Percentiles rank a stretch among this genome's conserved stretches.
These are phyloP conservation scores for Phytophthora macrochlamydospora DNA, from an alignment of 352 stramenopile species.

Conservation along the genomic window DNA sequence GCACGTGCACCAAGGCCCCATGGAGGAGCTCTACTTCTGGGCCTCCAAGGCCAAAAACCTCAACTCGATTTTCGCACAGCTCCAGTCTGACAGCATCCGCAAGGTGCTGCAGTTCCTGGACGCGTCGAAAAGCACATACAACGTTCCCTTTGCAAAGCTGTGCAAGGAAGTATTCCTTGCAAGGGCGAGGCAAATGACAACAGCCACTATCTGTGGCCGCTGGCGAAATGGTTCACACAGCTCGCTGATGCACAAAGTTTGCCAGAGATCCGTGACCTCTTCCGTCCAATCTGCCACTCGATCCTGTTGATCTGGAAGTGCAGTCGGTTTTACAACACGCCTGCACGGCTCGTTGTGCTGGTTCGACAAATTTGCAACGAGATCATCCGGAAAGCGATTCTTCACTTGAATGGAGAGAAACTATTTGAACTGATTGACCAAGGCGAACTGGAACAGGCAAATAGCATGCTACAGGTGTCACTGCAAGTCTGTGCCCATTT, in stretches of 20 bases:
- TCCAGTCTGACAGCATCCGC: slow-evolving; percentile 87
- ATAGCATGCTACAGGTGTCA: slow-evolving; percentile 70
- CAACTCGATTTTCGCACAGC: slow-evolving; percentile 91
- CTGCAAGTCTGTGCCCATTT: slow-evolving; percentile 89
- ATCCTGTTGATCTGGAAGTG: slow-evolving; percentile 92
- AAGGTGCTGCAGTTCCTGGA: slow-evolving; percentile 91
- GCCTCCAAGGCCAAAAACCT: slow-evolving; percentile 81
- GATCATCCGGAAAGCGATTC: slow-evolving; percentile 78
- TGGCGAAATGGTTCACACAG: slow-evolving; percentile 68
- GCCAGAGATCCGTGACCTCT: slow-evolving; percentile 67
- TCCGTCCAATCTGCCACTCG: slow-evolving; percentile 87
- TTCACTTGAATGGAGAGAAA: slow-evolving; percentile 72
- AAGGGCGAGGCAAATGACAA: slow-evolving; percentile 90
- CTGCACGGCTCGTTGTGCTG: slow-evolving; percentile 85
- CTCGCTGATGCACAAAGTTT: slow-evolving; percentile 48
- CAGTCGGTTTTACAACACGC: slow-evolving; percentile 92
- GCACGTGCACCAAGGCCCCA: slow-evolving; percentile 70
- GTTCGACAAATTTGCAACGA: slow-evolving; percentile 91
- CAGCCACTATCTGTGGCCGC: slow-evolving; percentile 80
- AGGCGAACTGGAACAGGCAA: slow-evolving; percentile 71
- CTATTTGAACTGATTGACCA: slow-evolving; percentile 87
- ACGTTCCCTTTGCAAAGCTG: slow-evolving; percentile 91
- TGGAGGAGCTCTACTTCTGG: slow-evolving; percentile 92
- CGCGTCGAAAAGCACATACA: slow-evolving; percentile 90
- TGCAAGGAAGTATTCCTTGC: slow-evolving; percentile 93